A percentile compares a stretch with the other conserved stretches of the same genome.
These are phyloP conservation scores for Xerocomus minutiporus DNA, from an alignment of 1,284 basidiomycete species.

Conservation along the genomic window DNA sequence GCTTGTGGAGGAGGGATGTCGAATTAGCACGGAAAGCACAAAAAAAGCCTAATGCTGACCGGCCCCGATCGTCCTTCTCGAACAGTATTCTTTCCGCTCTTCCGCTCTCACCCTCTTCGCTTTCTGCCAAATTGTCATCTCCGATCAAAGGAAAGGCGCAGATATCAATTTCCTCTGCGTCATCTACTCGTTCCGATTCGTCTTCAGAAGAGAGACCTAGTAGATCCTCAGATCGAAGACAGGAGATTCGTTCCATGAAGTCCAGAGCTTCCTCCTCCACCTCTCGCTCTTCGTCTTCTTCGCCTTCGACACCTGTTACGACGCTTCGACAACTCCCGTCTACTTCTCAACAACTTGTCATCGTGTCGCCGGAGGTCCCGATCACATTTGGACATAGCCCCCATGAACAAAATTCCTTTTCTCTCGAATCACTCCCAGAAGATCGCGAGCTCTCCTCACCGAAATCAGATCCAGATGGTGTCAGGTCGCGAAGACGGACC, in stretches of 20 bases:
- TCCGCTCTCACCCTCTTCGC: slow-evolving; percentile 39
- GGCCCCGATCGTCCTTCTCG: slow-evolving; percentile 31
- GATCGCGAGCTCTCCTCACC: slow-evolving; percentile 37
- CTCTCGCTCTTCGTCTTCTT: slow-evolving; percentile 33
- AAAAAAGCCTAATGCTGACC: slow-evolving; percentile 10
- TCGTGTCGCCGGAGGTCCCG: slow-evolving; percentile 37
- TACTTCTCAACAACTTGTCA: slow-evolving; percentile 19
- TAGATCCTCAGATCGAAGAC: slow-evolving; percentile 3
- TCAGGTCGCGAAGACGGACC: slow-evolving; percentile 5
- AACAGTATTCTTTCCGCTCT: slow-evolving; percentile 53
- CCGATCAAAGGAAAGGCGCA: slow-evolving; percentile 27
- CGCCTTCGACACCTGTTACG: slow-evolving; percentile 18
- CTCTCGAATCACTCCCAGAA: slow-evolving; percentile 49
- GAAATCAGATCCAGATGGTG: slow-evolving; percentile 6
- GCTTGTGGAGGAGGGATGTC: slow-evolving; percentile 65
- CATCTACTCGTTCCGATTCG: slow-evolving; percentile 17
- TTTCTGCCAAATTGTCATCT: slow-evolving; percentile 17
- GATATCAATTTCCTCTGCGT: neutral
- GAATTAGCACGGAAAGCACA: slow-evolving; percentile 50
- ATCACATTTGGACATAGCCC: slow-evolving; percentile 52
- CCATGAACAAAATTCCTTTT: slow-evolving; percentile 26
- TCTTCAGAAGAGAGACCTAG: slow-evolving; percentile 23
- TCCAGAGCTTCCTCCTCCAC: slow-evolving; percentile 34
- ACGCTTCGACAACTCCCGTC: slow-evolving; percentile 25
- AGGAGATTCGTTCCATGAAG: slow-evolving; percentile 4